Evolutionary conservation across 768 basidiomycete species (phyloP).

Genomic region (Rhodotorula diobovata): DNA sequence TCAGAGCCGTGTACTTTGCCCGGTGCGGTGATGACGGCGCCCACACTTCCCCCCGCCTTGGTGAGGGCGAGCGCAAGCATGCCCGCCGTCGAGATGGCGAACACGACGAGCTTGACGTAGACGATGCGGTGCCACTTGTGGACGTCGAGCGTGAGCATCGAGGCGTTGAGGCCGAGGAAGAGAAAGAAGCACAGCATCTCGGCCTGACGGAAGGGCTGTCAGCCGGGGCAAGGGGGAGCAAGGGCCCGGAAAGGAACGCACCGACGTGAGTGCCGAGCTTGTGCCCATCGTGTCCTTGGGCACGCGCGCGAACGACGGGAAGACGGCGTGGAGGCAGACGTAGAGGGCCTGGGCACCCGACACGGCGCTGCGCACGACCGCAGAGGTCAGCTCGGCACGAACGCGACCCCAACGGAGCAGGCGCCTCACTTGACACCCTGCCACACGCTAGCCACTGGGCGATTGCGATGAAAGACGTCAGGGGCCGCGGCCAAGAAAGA

Average conservation of each 20-base stretch:
- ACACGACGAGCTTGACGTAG: slow-evolving; percentile 62
- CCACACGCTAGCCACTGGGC: slow-evolving; percentile 30
- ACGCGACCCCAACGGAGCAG: background rate
- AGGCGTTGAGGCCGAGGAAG: slow-evolving; percentile 70
- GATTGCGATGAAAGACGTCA: too few species aligned
- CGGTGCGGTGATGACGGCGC: slow-evolving; percentile 65
- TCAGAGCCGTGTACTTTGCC: slow-evolving; percentile 62
- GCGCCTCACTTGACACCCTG: background rate
- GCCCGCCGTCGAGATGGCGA: slow-evolving; percentile 61
- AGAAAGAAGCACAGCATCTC: slow-evolving; percentile 62
- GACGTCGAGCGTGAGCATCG: slow-evolving; percentile 50
- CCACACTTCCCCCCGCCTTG: slow-evolving; percentile 68
- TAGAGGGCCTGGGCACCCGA: slow-evolving; percentile 70
- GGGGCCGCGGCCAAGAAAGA: too few species aligned
- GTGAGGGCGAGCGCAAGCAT: slow-evolving; percentile 71
- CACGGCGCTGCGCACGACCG: background rate
- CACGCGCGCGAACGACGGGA: slow-evolving; percentile 54
- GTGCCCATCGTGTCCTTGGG: slow-evolving; percentile 66
- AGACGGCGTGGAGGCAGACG: slow-evolving; percentile 69
- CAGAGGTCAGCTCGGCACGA: background rate
- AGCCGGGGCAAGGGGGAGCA: slow-evolving; percentile 19
- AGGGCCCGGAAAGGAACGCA: slow-evolving; percentile 31
- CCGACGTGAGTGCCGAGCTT: slow-evolving; percentile 9
- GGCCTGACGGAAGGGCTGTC: slow-evolving; percentile 31
- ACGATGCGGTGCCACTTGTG: slow-evolving; percentile 40